Base-by-base conservation (phyloP, 2,329 filamentous ascomycete species). In the Endoconidiophora laricicola region DNA sequence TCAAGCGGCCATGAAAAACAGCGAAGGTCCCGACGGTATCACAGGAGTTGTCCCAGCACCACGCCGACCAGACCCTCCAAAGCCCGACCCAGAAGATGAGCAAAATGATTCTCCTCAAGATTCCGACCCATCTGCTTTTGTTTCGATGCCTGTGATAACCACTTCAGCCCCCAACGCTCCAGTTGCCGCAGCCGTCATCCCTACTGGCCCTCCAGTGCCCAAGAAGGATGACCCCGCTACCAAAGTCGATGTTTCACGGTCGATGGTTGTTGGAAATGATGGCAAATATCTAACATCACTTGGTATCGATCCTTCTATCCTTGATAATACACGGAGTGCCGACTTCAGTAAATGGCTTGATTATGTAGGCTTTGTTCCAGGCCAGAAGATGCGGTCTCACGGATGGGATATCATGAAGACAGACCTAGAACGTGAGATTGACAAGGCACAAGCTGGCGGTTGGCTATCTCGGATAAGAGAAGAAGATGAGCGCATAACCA, bases 361-460 rank as follows among this genome's bases (percentile, higher is more conserved):
- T 55, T 86, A 93, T 60, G 85, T 94, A 61, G 87, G 87, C 33
- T 95, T 87, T 86, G 79, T 86, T 6, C 75, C 75, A 20, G 85
- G 83, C 44, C 79, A 81, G 45, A 74, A 85, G 55, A 80, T 86
- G 62, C 79, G 84, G 48, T 71, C 78, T 43, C 80, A 82, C 56
- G 83, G 78, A 54, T 79, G 90, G 49, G 85, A 93, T 46, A 79
- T 85, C 48, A 73, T 95, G 60, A 86, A 88, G 65, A 70, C 76
- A 10, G 86, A 94, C 56, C 73, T 95, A 50, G 85, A 90, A 48
- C 79, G 87, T 54, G 88, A 95, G 61, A 76, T 95, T 52, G 86
- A 87, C 56, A 84, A 86, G 57, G 83, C 90, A 2, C 90, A 95
- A 66, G 88, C 88, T 46, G 90, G 86, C 50, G 88, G 86, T 54